A percentile compares a stretch with the other conserved stretches of the same genome.
phyloP scores from a whole-genome alignment of 2,329 filamentous ascomycete species.

The Phaeosphaeria sp. region DNA sequence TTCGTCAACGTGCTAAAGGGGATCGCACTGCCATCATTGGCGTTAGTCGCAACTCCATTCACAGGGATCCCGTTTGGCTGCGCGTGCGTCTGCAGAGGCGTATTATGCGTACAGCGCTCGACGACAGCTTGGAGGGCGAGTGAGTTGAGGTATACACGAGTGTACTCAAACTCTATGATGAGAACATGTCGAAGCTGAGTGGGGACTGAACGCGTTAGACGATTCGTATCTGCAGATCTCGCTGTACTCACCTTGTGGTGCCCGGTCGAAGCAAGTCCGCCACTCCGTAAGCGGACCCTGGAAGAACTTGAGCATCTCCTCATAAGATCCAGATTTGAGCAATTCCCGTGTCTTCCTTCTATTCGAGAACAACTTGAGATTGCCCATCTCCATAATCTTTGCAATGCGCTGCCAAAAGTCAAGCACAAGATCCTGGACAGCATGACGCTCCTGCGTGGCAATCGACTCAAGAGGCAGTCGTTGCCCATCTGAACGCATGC shows the following conservation, averaged over 20 bases:
- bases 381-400: constrained; percentile 88
- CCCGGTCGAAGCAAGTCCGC: constrained; percentile 82
- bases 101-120: constrained; percentile 85
- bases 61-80: constrained; percentile 33
- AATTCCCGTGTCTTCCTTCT: constrained; percentile 87
- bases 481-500: constrained; percentile 45
- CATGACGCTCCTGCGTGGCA: constrained; percentile 46
- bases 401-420: constrained; percentile 96
- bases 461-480: constrained; percentile 45
- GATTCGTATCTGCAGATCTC: constrained; percentile 2
- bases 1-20: constrained; percentile 54
- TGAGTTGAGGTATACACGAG: constrained; percentile 92
- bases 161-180: constrained; percentile 94
- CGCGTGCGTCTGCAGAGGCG: constrained; percentile 49
- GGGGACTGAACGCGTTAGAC: constrained; percentile 53
- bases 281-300: constrained; percentile 79
- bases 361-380: constrained; percentile 86
- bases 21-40: constrained; percentile 51
- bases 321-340: constrained; percentile 85
- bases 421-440: constrained; percentile 63
- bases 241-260: constrained; percentile 55
- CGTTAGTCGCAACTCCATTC: constrained; percentile 19
- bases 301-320: constrained; percentile 80
- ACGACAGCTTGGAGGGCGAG: constrained; percentile 93
- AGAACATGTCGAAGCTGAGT: constrained; percentile 75